A percentile compares a stretch with the other conserved stretches of the same genome.
phyloP scores from a whole-genome alignment of 768 basidiomycete genomes.

The Leccinellum albellum region DNA sequence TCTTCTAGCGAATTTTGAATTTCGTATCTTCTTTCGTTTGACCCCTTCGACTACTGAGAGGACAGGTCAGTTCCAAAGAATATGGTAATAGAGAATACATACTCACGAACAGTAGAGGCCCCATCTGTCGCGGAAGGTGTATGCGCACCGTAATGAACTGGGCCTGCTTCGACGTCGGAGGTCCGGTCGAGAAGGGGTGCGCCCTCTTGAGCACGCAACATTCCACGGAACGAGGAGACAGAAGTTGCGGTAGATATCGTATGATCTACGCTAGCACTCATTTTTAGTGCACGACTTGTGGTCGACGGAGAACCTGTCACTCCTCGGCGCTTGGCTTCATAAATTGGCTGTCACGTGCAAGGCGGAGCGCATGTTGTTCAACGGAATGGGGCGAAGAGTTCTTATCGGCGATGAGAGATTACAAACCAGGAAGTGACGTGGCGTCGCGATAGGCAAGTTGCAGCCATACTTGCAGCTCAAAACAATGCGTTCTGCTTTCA shows the following conservation, averaged over 20 bases:
- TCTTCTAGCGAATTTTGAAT: conserved; percentile 42
- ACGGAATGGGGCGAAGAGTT: no score
- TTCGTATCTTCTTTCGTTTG: conserved; percentile 15
- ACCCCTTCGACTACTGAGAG: conserved; percentile 8
- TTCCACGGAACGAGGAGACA: conserved; percentile 22
- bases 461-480: no score
- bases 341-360: conserved; percentile 6
- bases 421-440: conserved; percentile 2
- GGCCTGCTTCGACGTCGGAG: conserved; percentile 26
- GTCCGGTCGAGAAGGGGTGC: conserved; percentile 21
- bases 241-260: conserved; percentile 30
- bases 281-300: conserved; percentile 1
- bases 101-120: conserved; percentile 20
- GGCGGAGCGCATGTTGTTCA: neutral
- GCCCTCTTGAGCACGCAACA: conserved; percentile 21
- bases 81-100: neutral
- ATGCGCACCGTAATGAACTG: conserved; percentile 17
- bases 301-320: no score
- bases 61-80: neutral
- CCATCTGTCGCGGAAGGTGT: conserved; percentile 13
- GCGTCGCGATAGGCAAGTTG: neutral
- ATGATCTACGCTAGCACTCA: conserved; percentile 8
- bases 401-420: neutral
- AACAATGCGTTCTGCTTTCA: no score
- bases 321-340: no score